Conservation (phyloP, 345 rosid genomes). For the Melaleuca alternifolia region DNA sequence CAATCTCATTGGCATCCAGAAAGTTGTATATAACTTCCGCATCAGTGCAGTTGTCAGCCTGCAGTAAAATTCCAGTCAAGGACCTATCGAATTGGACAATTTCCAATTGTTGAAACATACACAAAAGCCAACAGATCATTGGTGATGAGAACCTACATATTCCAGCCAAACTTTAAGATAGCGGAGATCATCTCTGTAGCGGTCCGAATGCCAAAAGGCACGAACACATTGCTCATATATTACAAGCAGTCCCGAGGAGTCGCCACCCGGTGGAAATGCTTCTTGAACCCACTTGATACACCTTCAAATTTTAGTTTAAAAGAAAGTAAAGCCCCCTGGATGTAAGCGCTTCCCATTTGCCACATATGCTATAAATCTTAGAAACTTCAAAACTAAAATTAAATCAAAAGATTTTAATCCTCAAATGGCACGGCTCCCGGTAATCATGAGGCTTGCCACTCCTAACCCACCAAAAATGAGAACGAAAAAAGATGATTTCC, state of each 20-base stretch:
- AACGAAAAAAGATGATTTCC: background rate
- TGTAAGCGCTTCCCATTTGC: background rate
- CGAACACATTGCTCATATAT: constrained; percentile 94
- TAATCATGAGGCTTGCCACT: background rate
- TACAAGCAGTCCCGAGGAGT: constrained; percentile 64
- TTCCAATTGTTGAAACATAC: background rate
- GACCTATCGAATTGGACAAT: background rate
- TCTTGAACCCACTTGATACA: constrained; percentile 95
- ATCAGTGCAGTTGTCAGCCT: constrained; percentile 84
- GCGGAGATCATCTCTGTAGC: constrained; percentile 81
- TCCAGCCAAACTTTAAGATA: constrained; percentile 97
- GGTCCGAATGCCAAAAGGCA: constrained; percentile 67
- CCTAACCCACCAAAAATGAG: background rate
- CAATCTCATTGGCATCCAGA: constrained; percentile 77
- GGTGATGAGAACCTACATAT: constrained; percentile 42
- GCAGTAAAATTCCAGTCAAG: background rate
- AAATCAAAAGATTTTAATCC: background rate
- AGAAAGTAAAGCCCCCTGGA: background rate
- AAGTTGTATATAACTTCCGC: constrained; percentile 69
- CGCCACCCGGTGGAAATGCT: constrained; percentile 78
- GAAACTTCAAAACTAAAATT: background rate
- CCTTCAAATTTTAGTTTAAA: constrained; percentile 18
- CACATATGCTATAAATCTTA: background rate
- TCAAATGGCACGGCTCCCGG: background rate
- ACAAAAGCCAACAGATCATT: background rate